phyloP scores from a whole-genome alignment of 768 basidiomycete species.

The Lentinula boryana region DNA sequence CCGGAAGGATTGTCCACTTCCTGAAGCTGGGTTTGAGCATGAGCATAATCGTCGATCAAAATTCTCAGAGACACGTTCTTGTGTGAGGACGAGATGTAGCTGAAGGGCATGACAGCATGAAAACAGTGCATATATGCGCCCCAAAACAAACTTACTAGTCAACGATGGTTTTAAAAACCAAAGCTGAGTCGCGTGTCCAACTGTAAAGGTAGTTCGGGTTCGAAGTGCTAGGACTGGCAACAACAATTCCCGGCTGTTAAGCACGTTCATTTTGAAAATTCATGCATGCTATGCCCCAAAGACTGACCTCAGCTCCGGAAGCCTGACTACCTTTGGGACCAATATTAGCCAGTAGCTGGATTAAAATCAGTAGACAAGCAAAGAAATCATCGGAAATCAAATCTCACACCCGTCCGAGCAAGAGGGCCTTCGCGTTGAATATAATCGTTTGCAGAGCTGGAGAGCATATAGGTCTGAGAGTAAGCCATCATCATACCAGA shows the following conservation, averaged over 20 bases:
- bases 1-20: constrained; percentile 66
- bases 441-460: neutral
- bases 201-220: constrained; percentile 57
- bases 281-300: neutral
- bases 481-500: neutral
- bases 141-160: constrained; percentile 26
- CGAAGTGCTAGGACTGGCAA: constrained; percentile 40
- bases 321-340: constrained; percentile 50
- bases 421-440: neutral
- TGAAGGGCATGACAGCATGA: neutral
- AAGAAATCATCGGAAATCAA: no score
- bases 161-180: constrained; percentile 48
- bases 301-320: constrained; percentile 37
- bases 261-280: neutral
- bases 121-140: neutral
- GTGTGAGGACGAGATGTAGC: neutral
- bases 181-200: constrained; percentile 64
- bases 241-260: constrained; percentile 31
- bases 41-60: constrained; percentile 49
- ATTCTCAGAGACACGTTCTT: constrained; percentile 38
- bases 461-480: neutral
- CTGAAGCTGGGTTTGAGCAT: constrained; percentile 47
- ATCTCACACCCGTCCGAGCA: neutral
- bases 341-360: constrained; percentile 66
- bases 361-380: constrained; percentile 10